Conservation (phyloP, 2,329 filamentous ascomycete species). For the Grosmannia huntii region DNA sequence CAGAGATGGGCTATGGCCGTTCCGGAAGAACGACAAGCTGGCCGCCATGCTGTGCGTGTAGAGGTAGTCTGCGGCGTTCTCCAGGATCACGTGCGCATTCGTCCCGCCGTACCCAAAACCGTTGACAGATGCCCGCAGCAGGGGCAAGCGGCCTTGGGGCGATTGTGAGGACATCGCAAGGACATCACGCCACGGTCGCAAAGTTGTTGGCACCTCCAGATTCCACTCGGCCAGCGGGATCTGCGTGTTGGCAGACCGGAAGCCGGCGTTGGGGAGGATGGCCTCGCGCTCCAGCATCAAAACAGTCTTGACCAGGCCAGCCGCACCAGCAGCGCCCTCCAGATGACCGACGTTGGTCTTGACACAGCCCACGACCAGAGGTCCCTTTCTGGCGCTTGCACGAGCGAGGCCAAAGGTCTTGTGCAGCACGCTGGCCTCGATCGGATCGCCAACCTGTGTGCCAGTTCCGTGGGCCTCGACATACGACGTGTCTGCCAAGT, state of each 20-base stretch:
- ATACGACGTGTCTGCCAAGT: constrained; percentile 12
- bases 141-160: background rate
- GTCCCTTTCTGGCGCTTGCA: background rate
- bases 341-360: constrained; percentile 32
- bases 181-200: constrained; percentile 17
- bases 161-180: background rate
- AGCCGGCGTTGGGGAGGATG: constrained; percentile 27
- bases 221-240: constrained; percentile 30
- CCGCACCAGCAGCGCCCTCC: constrained; percentile 32
- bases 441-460: constrained; percentile 19
- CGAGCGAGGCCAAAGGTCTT: constrained; percentile 17
- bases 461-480: constrained; percentile 31
- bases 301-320: constrained; percentile 28
- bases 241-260: constrained; percentile 29
- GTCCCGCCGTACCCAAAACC: constrained; percentile 29
- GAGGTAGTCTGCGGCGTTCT: constrained; percentile 21
- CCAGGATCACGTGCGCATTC: constrained; percentile 15
- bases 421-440: constrained; percentile 23
- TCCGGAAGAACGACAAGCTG: background rate
- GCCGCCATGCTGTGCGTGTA: background rate
- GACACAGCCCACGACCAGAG: constrained; percentile 19
- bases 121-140: constrained; percentile 27
- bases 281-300: constrained; percentile 24
- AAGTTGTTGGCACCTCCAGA: constrained; percentile 22
- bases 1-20: background rate